Conservation (phyloP, 208 protist genomes). For the Leishmania arabica region DNA sequence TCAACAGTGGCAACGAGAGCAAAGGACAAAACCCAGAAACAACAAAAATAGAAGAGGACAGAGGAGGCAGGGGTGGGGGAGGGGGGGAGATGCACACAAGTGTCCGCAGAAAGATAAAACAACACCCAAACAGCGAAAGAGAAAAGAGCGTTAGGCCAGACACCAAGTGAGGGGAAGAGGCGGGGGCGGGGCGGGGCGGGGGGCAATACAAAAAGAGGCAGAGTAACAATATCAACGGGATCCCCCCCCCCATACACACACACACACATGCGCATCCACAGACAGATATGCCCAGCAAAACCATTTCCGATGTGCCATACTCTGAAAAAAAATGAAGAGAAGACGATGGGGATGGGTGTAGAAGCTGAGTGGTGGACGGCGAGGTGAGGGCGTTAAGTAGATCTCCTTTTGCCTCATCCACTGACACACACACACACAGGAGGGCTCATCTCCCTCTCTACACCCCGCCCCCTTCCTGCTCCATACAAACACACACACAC, state of each 20-base stretch:
- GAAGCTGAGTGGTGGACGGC: not conserved
- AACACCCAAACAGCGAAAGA: not conserved
- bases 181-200: too few relatives aligned
- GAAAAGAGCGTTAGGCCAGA: not conserved
- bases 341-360: not conserved
- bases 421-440: not conserved
- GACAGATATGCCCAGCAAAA: not conserved
- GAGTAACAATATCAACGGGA: not conserved
- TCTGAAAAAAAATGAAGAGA: not conserved
- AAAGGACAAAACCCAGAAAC: not conserved
- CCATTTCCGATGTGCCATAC: not conserved
- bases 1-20: slow-evolving; percentile 3
- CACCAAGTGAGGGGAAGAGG: not conserved
- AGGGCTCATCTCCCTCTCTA: not conserved
- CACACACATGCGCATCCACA: slow-evolving; percentile 8
- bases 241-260: not conserved
- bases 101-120: not conserved
- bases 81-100: not conserved
- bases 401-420: not conserved
- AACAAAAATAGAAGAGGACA: not conserved
- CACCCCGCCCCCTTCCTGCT: not conserved
- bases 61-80: not conserved
- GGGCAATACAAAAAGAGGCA: not conserved
- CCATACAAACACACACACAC: not conserved
- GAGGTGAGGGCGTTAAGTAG: not conserved